phyloP scores from a whole-genome alignment of 1,139 yeast genomes.

The Williopsis jadinii region DNA sequence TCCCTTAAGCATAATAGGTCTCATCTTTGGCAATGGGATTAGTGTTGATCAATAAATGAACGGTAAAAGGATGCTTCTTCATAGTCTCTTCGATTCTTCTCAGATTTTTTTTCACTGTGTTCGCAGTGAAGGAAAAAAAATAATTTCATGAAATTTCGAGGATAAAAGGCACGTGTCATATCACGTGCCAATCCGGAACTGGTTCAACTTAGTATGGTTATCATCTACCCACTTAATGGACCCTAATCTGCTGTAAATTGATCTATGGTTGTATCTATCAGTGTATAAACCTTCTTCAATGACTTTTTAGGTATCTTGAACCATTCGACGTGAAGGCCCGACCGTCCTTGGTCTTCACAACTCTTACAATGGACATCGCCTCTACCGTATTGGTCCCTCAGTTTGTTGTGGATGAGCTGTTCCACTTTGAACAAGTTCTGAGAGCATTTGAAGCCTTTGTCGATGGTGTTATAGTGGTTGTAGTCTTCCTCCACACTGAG shows the following conservation, averaged over 20 bases:
- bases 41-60: no score
- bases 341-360: constrained; percentile 23
- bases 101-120: no score
- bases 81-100: no score
- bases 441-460: constrained; percentile 30
- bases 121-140: no score
- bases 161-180: no score
- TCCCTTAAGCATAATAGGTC: constrained; percentile 58
- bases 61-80: no score
- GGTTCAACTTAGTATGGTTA: no score
- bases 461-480: constrained; percentile 3
- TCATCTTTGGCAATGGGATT: constrained; percentile 28
- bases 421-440: constrained; percentile 33
- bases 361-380: constrained; percentile 40
- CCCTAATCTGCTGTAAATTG: no score
- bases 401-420: constrained; percentile 31
- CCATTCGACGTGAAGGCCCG: constrained; percentile 50
- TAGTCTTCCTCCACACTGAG: constrained; percentile 1
- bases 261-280: constrained; percentile 28
- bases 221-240: no score
- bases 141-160: no score
- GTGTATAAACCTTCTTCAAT: constrained; percentile 30
- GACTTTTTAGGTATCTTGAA: constrained; percentile 44
- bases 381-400: constrained; percentile 34
- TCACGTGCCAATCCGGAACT: no score